Evolutionary conservation across 1,284 basidiomycete species (phyloP).

Genomic region (Papiliotrema fonsecae): DNA sequence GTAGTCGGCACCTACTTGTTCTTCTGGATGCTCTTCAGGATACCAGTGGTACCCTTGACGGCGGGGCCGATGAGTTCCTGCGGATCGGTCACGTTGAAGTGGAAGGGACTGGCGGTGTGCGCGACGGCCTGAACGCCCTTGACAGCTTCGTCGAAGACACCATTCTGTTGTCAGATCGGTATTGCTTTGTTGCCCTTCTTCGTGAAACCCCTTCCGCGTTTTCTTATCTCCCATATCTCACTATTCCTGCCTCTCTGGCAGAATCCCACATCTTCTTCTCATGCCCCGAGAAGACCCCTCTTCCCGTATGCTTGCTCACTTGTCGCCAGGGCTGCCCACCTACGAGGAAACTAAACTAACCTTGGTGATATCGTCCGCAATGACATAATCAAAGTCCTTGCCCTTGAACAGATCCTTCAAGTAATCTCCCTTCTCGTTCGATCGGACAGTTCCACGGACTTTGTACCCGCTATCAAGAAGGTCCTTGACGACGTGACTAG

Average conservation of each 20-base stretch:
- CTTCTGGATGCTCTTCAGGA: slow-evolving; percentile 56
- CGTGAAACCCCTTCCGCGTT: not conserved
- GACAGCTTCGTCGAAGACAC: slow-evolving; percentile 67
- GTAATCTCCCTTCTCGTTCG: slow-evolving; percentile 54
- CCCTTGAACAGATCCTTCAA: slow-evolving; percentile 52
- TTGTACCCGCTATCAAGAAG: slow-evolving; percentile 39
- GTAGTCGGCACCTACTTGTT: slow-evolving; percentile 48
- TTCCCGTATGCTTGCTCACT: no score
- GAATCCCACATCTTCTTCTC: no score
- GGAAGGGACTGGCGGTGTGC: slow-evolving; percentile 33
- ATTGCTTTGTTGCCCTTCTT: no score
- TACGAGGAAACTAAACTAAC: no score
- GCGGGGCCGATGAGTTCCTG: slow-evolving; percentile 60
- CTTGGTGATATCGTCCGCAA: slow-evolving; percentile 58
- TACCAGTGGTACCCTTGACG: slow-evolving; percentile 58
- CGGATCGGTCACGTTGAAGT: slow-evolving; percentile 38
- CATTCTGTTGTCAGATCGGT: slow-evolving; percentile 47
- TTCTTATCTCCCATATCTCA: no score
- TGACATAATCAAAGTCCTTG: slow-evolving; percentile 52
- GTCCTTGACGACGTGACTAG: slow-evolving; percentile 28
- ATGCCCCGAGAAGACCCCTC: no score
- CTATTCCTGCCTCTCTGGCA: no score
- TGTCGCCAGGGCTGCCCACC: no score
- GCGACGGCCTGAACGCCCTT: slow-evolving; percentile 60
- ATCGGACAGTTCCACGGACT: slow-evolving; percentile 59